These are phyloP conservation scores for Parastagonospora nodorum DNA, from an alignment of 2,329 filamentous ascomycete genomes.

Conservation along the genomic window DNA sequence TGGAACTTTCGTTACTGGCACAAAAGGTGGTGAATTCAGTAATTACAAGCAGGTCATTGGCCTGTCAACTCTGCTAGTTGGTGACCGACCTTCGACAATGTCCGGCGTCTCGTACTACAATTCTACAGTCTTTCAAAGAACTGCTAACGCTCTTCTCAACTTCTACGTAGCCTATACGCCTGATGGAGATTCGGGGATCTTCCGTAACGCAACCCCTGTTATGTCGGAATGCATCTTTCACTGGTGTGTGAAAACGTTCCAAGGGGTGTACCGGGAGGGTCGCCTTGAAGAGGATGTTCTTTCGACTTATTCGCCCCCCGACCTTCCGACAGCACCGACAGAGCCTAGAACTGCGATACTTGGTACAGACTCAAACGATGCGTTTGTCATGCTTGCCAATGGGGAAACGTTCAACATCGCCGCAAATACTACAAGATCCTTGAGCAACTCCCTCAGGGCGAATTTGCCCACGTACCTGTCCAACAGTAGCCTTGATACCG, in stretches of 20 bases:
- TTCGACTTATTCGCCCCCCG: not conserved
- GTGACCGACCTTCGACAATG: not conserved
- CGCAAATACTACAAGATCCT: not conserved
- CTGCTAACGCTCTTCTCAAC: conserved; percentile 9
- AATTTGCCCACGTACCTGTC: not conserved
- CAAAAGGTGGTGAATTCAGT: not conserved
- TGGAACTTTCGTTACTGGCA: conserved; percentile 9
- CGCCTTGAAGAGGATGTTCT: conserved; percentile 6
- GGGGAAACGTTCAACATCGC: not conserved
- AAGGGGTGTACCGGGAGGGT: conserved; percentile 5
- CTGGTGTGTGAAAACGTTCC: conserved; percentile 18
- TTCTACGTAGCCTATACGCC: conserved; percentile 21
- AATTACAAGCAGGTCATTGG: not conserved
- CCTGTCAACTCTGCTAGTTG: conserved; percentile 5
- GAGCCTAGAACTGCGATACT: not conserved
- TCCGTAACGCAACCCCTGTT: conserved; percentile 16
- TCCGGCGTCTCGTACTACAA: conserved; percentile 4
- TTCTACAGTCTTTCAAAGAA: conserved; percentile 12
- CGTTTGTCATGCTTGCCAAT: not conserved
- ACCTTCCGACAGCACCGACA: not conserved
- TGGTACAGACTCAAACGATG: not conserved
- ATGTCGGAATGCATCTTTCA: conserved; percentile 18
- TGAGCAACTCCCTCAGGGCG: not conserved
- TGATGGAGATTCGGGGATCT: conserved; percentile 5
- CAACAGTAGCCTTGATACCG: not conserved